phyloP scores from a whole-genome alignment of 176 grass and related monocot genomes.

The Eleusine indica region DNA sequence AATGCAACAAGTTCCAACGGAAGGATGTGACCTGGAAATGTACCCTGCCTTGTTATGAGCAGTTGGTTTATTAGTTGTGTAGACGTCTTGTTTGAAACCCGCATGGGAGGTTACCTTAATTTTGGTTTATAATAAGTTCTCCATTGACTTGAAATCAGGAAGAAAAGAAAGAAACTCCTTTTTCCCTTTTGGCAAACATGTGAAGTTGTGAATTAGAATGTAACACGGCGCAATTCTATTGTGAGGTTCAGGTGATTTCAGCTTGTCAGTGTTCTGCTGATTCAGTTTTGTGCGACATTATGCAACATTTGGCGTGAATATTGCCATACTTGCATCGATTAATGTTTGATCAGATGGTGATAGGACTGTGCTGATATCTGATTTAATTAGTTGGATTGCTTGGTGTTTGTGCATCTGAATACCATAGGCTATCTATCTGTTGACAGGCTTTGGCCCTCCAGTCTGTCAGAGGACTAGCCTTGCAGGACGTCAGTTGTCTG shows the following conservation, averaged over 20 bases:
- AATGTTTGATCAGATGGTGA: too few relatives aligned
- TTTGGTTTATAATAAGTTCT: slow-evolving; percentile 42
- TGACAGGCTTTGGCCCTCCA: too few relatives aligned
- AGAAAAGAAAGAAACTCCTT: neutral
- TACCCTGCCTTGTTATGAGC: neutral
- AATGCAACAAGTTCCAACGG: neutral
- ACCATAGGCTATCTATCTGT: too few relatives aligned
- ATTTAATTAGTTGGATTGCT: too few relatives aligned
- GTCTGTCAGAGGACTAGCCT: too few relatives aligned
- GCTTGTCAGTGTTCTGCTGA: neutral
- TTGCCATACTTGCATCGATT: neutral
- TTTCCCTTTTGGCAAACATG: neutral
- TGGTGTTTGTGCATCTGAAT: too few relatives aligned
- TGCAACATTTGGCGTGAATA: neutral
- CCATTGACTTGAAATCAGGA: slow-evolving; percentile 29
- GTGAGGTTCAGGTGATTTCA: neutral
- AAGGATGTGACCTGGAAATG: slow-evolving; percentile 1
- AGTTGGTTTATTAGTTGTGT: slow-evolving; percentile 34
- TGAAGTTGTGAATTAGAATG: neutral
- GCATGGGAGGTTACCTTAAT: neutral
- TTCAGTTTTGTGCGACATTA: neutral
- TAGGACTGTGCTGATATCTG: too few relatives aligned
- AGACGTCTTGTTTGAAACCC: slow-evolving; percentile 20
- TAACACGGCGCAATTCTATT: neutral
- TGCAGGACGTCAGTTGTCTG: too few relatives aligned